Percentiles rank a stretch among this genome's conserved stretches.
phyloP scores from a whole-genome alignment of 2,329 filamentous ascomycete genomes.

The Ceratocystiopsis minuta region DNA sequence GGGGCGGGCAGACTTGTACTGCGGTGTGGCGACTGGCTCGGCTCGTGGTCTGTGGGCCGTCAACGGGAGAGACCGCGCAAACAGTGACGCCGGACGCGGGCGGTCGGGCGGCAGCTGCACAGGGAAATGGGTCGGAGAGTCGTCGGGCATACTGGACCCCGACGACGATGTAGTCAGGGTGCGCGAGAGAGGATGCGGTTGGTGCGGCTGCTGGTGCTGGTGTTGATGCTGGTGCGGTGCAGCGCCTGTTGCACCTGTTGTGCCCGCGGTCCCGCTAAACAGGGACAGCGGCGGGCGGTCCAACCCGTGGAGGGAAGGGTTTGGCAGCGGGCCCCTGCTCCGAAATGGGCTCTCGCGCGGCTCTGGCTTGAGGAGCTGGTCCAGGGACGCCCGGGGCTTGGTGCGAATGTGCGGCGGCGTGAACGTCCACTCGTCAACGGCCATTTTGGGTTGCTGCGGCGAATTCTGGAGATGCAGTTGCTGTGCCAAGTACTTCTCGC shows the following conservation, averaged over 20 bases:
- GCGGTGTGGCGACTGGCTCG: conserved; percentile 47
- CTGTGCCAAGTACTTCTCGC: conserved; percentile 35
- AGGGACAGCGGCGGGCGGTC: conserved; percentile 16
- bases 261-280: no score
- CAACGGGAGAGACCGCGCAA: conserved; percentile 60
- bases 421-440: conserved; percentile 14
- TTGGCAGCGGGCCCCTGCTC: conserved; percentile 30
- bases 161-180: conserved; percentile 79
- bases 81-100: conserved; percentile 32
- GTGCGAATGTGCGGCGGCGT: conserved; percentile 39
- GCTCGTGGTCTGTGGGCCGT: conserved; percentile 32
- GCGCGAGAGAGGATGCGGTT: conserved; percentile 70
- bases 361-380: conserved; percentile 53
- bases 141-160: conserved; percentile 57
- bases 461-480: conserved; percentile 9
- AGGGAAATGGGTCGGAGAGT: conserved; percentile 47
- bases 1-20: conserved; percentile 61
- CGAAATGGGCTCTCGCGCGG: conserved; percentile 47
- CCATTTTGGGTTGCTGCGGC: conserved; percentile 2
- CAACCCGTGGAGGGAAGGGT: conserved; percentile 32
- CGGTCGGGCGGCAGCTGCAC: conserved; percentile 32
- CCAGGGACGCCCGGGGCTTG: conserved; percentile 58
- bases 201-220: conserved; percentile 17
- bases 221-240: no score
- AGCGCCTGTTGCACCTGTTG: no score